phyloP scores from a whole-genome alignment of 2,329 filamentous ascomycete genomes.

The Fusarium paranaense region DNA sequence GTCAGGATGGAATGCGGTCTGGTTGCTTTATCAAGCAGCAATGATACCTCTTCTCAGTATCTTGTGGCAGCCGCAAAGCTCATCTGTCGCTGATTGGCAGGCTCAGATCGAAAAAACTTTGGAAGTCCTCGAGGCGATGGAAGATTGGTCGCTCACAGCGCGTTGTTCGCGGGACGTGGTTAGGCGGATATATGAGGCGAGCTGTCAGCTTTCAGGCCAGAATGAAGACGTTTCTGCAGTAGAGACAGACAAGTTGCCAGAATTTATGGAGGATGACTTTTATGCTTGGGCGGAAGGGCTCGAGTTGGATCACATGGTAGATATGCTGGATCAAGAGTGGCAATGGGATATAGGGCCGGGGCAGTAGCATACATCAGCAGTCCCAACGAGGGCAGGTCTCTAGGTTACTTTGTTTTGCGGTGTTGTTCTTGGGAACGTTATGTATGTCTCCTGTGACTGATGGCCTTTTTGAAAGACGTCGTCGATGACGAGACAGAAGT shows the following conservation, averaged over 20 bases:
- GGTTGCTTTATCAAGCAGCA: neutral
- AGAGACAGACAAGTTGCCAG: neutral
- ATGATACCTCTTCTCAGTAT: neutral
- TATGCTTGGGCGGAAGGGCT: neutral
- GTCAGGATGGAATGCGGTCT: neutral
- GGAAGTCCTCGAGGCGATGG: neutral
- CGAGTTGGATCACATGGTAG: neutral
- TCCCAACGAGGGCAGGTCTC: neutral
- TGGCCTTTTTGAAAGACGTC: too few relatives aligned
- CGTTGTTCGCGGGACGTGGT: neutral
- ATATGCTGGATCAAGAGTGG: neutral
- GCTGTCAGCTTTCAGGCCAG: neutral
- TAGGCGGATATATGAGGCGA: neutral
- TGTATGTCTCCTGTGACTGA: too few relatives aligned
- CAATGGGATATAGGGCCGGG: neutral
- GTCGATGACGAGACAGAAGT: too few relatives aligned
- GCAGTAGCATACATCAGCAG: neutral
- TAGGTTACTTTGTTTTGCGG: too few relatives aligned
- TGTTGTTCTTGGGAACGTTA: too few relatives aligned
- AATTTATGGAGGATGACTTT: neutral
- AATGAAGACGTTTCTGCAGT: neutral
- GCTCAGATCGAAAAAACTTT: neutral
- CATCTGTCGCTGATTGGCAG: neutral
- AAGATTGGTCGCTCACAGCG: neutral
- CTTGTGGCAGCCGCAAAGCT: neutral